Percentiles rank a stretch among this genome's conserved stretches.
Evolutionary conservation across 768 basidiomycete species (phyloP).

Genomic region (Tricholoma bakamatsutake): DNA sequence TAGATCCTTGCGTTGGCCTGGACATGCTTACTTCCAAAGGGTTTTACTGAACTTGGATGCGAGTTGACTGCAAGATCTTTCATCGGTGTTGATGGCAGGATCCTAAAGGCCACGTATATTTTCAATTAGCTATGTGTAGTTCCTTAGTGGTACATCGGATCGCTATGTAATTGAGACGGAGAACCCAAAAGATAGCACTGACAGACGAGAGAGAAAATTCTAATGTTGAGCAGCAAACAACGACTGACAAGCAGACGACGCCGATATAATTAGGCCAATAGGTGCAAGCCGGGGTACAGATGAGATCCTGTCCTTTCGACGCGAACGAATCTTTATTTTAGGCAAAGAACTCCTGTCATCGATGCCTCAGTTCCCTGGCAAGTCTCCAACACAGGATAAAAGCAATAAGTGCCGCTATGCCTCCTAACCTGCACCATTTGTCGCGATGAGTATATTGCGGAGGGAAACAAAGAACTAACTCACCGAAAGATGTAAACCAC

Average conservation of each 20-base stretch:
- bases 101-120: neutral
- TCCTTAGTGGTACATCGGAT: no score
- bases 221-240: no score
- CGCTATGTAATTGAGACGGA: no score
- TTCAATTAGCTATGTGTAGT: no score
- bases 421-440: constrained; percentile 42
- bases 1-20: neutral
- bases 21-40: neutral
- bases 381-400: constrained; percentile 51
- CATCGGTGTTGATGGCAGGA: neutral
- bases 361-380: constrained; percentile 44
- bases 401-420: constrained; percentile 47
- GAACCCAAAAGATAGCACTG: neutral
- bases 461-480: constrained; percentile 19
- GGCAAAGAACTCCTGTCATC: constrained; percentile 14
- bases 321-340: neutral
- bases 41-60: neutral
- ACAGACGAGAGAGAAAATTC: no score
- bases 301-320: neutral
- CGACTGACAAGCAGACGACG: no score
- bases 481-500: constrained; percentile 79
- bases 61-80: neutral
- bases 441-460: neutral
- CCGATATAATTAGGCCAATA: no score
- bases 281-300: no score